These are phyloP conservation scores for Trichoderma koningii DNA, from an alignment of 2,329 filamentous ascomycete species.

Conservation along the genomic window DNA sequence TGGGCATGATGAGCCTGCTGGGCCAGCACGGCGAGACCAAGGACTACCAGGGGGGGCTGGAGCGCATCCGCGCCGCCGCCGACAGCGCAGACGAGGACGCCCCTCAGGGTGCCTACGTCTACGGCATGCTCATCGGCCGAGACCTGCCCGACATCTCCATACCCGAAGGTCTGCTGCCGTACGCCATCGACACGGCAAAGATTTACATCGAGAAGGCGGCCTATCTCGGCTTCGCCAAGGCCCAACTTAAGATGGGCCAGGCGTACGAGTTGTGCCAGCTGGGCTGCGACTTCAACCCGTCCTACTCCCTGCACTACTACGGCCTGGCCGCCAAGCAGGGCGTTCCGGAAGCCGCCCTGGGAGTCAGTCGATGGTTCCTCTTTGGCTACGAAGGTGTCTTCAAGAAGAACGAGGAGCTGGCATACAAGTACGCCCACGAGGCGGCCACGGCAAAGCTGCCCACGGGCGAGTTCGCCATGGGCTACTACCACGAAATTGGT, in stretches of 20 bases:
- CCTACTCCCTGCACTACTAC: slow-evolving; percentile 93
- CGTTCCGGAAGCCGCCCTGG: slow-evolving; percentile 89
- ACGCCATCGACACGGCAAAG: slow-evolving; percentile 71
- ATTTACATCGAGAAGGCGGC: slow-evolving; percentile 96
- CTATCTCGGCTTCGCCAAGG: slow-evolving; percentile 92
- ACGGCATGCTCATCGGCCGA: slow-evolving; percentile 88
- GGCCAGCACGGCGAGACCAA: slow-evolving; percentile 90
- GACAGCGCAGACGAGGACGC: slow-evolving; percentile 93
- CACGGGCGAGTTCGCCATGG: slow-evolving; percentile 94
- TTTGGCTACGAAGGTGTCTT: slow-evolving; percentile 93
- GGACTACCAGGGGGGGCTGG: slow-evolving; percentile 74
- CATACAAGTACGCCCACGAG: slow-evolving; percentile 86
- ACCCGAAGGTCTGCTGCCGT: slow-evolving; percentile 68
- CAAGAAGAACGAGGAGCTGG: slow-evolving; percentile 91
- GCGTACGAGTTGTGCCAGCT: slow-evolving; percentile 93
- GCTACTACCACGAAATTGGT: slow-evolving; percentile 96
- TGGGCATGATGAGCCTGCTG: slow-evolving; percentile 96
- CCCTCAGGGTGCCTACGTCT: slow-evolving; percentile 91
- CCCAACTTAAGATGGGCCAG: slow-evolving; percentile 95
- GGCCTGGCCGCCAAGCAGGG: slow-evolving; percentile 89
- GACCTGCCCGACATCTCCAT: slow-evolving; percentile 89
- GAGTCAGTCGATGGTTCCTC: slow-evolving; percentile 97
- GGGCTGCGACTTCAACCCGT: slow-evolving; percentile 91
- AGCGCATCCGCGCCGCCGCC: slow-evolving; percentile 81
- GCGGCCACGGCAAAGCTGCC: slow-evolving; percentile 79